phyloP scores from a whole-genome alignment of 2,329 filamentous ascomycete genomes.

The Blastomyces parvus region DNA sequence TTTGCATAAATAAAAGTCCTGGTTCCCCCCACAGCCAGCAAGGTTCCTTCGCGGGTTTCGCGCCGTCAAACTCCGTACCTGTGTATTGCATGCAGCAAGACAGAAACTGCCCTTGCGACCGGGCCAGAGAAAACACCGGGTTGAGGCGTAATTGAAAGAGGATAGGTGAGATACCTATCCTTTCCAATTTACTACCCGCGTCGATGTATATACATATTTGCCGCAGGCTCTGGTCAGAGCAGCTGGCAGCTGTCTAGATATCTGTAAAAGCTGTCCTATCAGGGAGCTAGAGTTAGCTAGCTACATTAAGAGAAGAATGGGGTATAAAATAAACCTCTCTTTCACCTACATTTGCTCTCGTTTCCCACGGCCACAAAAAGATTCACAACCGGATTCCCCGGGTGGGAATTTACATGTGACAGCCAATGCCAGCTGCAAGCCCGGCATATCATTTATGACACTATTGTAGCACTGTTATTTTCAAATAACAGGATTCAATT shows the following conservation, averaged over 20 bases:
- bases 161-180: neutral
- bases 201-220: neutral
- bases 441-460: neutral
- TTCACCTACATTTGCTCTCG: neutral
- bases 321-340: neutral
- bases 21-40: neutral
- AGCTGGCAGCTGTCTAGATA: too few relatives aligned
- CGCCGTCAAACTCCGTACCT: neutral
- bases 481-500: neutral
- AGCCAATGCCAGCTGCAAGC: neutral
- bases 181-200: neutral
- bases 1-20: neutral
- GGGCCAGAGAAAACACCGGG: neutral
- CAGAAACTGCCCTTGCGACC: neutral
- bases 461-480: neutral
- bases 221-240: too few relatives aligned
- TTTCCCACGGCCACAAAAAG: neutral
- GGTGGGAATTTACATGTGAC: neutral
- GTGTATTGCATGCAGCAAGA: neutral
- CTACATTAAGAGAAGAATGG: neutral
- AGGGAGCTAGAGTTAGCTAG: neutral
- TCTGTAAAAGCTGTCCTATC: neutral
- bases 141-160: constrained; percentile 3
- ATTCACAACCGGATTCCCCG: neutral
- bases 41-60: neutral